These are phyloP conservation scores for Kuraishia ogatae DNA, from an alignment of 805 yeast species.

Conservation along the genomic window DNA sequence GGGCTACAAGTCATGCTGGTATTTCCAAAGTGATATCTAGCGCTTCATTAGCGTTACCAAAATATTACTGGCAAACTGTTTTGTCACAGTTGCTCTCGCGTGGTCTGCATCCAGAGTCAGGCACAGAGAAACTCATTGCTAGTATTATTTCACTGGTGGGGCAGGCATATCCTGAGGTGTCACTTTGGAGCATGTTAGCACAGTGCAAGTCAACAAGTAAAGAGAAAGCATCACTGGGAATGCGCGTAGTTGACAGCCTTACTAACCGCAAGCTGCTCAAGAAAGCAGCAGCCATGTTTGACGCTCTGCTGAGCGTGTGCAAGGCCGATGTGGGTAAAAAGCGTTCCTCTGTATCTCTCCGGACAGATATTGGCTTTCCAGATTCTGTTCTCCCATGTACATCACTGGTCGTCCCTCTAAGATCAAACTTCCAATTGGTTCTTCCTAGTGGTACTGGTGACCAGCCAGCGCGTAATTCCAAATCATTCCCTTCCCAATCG, in stretches of 20 bases:
- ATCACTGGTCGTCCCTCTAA: constrained; percentile 64
- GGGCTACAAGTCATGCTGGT: constrained; percentile 30
- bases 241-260: constrained; percentile 29
- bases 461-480: constrained; percentile 15
- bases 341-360: constrained; percentile 26
- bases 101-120: constrained; percentile 50
- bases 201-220: constrained; percentile 51
- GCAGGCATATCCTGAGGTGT: constrained; percentile 65
- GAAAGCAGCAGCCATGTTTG: constrained; percentile 27
- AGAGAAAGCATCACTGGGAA: constrained; percentile 38
- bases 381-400: constrained; percentile 18
- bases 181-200: constrained; percentile 78
- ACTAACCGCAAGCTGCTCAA: constrained; percentile 11
- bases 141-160: constrained; percentile 52
- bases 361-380: constrained; percentile 31
- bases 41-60: constrained; percentile 37
- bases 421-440: constrained; percentile 57
- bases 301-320: constrained; percentile 34
- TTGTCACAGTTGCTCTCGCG: constrained; percentile 82
- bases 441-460: constrained; percentile 30
- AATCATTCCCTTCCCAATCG: constrained; percentile 29
- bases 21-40: constrained; percentile 41
- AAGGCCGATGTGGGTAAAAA: constrained; percentile 26
- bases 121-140: constrained; percentile 46
- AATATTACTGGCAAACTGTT: constrained; percentile 69